These are phyloP conservation scores for Paraconiothyrium brasiliense DNA, from an alignment of 2,329 filamentous ascomycete genomes.

Conservation along the genomic window DNA sequence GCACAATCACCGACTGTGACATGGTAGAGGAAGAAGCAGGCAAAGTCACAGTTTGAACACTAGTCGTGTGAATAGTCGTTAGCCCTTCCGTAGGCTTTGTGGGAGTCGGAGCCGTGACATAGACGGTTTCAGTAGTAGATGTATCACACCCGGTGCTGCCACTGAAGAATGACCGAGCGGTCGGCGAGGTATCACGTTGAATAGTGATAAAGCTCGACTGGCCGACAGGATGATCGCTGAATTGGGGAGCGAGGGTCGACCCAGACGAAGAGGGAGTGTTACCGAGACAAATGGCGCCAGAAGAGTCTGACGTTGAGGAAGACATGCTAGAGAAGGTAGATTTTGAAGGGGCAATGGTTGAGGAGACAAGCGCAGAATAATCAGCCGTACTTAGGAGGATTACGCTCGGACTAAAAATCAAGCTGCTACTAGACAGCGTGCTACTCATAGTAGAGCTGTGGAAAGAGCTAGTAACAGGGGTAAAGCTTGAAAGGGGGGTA, in stretches of 20 bases:
- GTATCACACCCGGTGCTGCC: not conserved
- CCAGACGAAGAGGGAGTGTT: not conserved
- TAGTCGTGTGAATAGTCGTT: not conserved
- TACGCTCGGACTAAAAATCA: not conserved
- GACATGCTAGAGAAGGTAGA: not conserved
- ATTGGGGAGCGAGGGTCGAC: not conserved
- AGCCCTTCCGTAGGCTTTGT: not conserved
- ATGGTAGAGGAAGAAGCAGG: not conserved
- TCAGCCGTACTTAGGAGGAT: not conserved
- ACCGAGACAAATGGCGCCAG: not conserved
- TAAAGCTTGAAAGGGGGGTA: not conserved
- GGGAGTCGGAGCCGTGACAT: constrained; percentile 1
- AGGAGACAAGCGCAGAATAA: not conserved
- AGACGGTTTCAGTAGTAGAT: not conserved
- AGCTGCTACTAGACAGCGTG: not conserved
- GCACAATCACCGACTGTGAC: not conserved
- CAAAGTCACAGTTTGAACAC: not conserved
- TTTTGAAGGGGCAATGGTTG: not conserved
- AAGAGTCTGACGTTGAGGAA: not conserved
- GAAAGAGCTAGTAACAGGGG: not conserved
- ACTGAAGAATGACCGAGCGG: too few species aligned
- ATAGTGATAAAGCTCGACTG: not conserved
- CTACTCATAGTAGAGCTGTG: not conserved
- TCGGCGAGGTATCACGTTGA: not conserved
- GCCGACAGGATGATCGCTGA: not conserved